A percentile compares a stretch with the other conserved stretches of the same genome.
phyloP scores from a whole-genome alignment of 2,329 filamentous ascomycete genomes.

The Fusarium praegraminearum region DNA sequence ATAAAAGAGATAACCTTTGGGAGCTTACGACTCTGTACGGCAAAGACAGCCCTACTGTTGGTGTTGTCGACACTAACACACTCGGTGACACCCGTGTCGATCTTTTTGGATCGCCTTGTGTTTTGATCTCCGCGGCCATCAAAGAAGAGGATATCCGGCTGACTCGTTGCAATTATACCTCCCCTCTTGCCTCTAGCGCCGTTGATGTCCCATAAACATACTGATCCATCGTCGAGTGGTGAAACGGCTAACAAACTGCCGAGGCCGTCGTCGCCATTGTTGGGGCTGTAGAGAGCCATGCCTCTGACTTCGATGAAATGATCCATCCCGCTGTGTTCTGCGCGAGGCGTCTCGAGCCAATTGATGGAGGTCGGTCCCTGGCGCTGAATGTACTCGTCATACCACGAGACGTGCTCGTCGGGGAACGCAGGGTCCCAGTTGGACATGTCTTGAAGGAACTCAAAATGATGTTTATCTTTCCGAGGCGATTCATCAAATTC shows the following conservation, averaged over 20 bases:
- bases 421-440: constrained; percentile 88
- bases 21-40: constrained; percentile 75
- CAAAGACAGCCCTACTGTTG: constrained; percentile 79
- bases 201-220: constrained; percentile 87
- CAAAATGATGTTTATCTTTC: constrained; percentile 35
- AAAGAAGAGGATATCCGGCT: constrained; percentile 74
- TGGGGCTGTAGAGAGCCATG: constrained; percentile 72
- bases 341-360: constrained; percentile 78
- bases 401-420: constrained; percentile 81
- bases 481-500: constrained; percentile 43
- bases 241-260: constrained; percentile 72
- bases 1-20: not conserved
- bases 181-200: constrained; percentile 67
- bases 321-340: constrained; percentile 56
- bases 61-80: constrained; percentile 83
- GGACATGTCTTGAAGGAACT: constrained; percentile 67
- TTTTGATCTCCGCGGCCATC: constrained; percentile 61
- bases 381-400: constrained; percentile 87
- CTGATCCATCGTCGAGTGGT: constrained; percentile 85
- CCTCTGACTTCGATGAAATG: constrained; percentile 76
- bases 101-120: constrained; percentile 68
- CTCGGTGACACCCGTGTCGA: constrained; percentile 80
- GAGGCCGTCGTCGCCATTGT: constrained; percentile 60
- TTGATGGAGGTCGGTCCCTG: constrained; percentile 78
- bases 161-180: constrained; percentile 73